A percentile compares a stretch with the other conserved stretches of the same genome.
These are phyloP conservation scores for Tricholoma flavovirens DNA, from an alignment of 768 basidiomycete genomes.

Conservation along the genomic window DNA sequence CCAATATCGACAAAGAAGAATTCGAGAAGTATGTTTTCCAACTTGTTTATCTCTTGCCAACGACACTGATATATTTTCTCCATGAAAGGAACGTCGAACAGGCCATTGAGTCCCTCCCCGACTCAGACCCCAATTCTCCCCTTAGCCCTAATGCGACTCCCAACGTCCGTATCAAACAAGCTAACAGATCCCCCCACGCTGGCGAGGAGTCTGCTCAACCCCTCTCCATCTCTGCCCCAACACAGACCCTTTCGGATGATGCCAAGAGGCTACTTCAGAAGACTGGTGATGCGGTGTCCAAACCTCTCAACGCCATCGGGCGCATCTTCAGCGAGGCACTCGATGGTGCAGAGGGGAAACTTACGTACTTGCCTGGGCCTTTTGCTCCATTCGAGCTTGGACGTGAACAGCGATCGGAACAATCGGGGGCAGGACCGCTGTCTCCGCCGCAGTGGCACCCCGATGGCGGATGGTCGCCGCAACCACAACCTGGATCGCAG, in stretches of 20 bases:
- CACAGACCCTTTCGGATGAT: slow-evolving; percentile 55
- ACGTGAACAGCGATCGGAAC: slow-evolving; percentile 40
- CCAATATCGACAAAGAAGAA: slow-evolving; percentile 89
- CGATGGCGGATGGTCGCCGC: slow-evolving; percentile 26
- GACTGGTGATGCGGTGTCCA: slow-evolving; percentile 86
- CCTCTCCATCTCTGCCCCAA: slow-evolving; percentile 57
- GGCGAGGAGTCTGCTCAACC: slow-evolving; percentile 90
- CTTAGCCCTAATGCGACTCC: slow-evolving; percentile 23
- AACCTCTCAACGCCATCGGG: slow-evolving; percentile 84
- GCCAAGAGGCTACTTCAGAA: slow-evolving; percentile 81
- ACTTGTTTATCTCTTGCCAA: background rate
- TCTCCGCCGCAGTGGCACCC: slow-evolving; percentile 36
- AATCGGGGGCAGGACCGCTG: slow-evolving; percentile 18
- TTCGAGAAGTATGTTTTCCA: slow-evolving; percentile 63
- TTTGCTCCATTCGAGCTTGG: slow-evolving; percentile 65
- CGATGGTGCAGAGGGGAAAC: slow-evolving; percentile 62
- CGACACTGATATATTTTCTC: background rate
- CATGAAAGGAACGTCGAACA: slow-evolving; percentile 43
- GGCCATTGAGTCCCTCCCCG: slow-evolving; percentile 46
- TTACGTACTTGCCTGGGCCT: slow-evolving; percentile 61
- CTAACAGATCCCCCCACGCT: slow-evolving; percentile 42
- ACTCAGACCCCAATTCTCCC: slow-evolving; percentile 35
- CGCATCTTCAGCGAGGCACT: slow-evolving; percentile 84
- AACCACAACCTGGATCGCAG: slow-evolving; percentile 13
- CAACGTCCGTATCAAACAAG: slow-evolving; percentile 13